A percentile compares a stretch with the other conserved stretches of the same genome.
Evolutionary conservation across 2,329 filamentous ascomycete species (phyloP).

Genomic region (Pestalotiopsis sp.): DNA sequence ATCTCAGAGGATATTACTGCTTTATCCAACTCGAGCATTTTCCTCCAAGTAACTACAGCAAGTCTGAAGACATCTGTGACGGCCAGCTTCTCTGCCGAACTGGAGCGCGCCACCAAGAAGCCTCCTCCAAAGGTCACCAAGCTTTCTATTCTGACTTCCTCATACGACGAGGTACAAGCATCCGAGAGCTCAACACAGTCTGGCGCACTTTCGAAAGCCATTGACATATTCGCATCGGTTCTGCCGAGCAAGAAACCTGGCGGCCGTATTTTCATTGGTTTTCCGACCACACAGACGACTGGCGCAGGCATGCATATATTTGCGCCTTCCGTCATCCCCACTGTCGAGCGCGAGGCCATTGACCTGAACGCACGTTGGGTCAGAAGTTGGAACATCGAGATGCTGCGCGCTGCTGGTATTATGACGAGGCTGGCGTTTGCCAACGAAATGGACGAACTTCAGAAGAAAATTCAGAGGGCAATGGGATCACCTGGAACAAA

Average conservation of each 20-base stretch:
- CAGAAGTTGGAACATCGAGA: slow-evolving; percentile 91
- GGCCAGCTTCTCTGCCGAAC: slow-evolving; percentile 73
- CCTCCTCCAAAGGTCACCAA: slow-evolving; percentile 86
- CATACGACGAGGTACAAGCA: slow-evolving; percentile 77
- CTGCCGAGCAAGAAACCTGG: slow-evolving; percentile 79
- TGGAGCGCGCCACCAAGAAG: slow-evolving; percentile 96
- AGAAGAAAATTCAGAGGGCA: slow-evolving; percentile 54
- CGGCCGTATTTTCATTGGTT: slow-evolving; percentile 94
- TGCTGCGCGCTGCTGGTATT: slow-evolving; percentile 87
- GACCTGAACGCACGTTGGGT: slow-evolving; percentile 96
- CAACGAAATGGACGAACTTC: slow-evolving; percentile 81
- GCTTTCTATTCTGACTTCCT: slow-evolving; percentile 85
- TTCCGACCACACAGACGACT: slow-evolving; percentile 96
- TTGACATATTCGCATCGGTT: slow-evolving; percentile 87
- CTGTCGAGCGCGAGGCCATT: slow-evolving; percentile 94
- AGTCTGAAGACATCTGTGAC: slow-evolving; percentile 75
- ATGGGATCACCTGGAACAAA: slow-evolving; percentile 46
- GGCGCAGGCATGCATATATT: slow-evolving; percentile 92
- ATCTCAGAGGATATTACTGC: slow-evolving; percentile 72
- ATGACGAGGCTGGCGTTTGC: slow-evolving; percentile 85
- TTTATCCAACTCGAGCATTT: slow-evolving; percentile 75
- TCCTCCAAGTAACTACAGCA: slow-evolving; percentile 84
- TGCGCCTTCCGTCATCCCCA: slow-evolving; percentile 93
- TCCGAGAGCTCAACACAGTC: slow-evolving; percentile 55
- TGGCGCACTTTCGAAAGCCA: slow-evolving; percentile 53